Evolutionary conservation across 2,329 filamentous ascomycete genomes (phyloP).

Genomic region (Botrytis fabae): DNA sequence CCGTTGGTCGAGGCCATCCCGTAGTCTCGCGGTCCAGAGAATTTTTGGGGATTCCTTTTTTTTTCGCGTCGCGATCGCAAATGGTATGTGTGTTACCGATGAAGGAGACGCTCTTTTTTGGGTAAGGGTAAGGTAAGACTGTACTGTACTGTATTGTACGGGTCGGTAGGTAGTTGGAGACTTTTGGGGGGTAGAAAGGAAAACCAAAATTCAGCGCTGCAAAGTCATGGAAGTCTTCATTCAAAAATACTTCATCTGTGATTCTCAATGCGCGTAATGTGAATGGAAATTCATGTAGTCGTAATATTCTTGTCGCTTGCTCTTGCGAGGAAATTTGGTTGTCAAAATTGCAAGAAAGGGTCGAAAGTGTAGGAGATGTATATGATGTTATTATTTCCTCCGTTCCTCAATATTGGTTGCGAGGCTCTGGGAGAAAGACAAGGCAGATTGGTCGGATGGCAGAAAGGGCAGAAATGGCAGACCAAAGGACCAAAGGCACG

Average conservation of each 20-base stretch:
- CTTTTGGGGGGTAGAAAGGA: constrained; percentile 10
- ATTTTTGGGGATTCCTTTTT: constrained; percentile 21
- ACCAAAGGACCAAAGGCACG: constrained; percentile 7
- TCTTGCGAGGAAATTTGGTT: neutral
- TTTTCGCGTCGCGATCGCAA: constrained; percentile 32
- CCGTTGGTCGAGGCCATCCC: constrained; percentile 45
- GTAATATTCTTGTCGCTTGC: neutral
- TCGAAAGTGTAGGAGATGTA: constrained; percentile 1
- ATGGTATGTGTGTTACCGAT: constrained; percentile 22
- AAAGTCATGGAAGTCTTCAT: constrained; percentile 21
- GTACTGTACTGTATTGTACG: neutral
- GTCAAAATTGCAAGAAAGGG: neutral
- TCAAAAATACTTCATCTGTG: constrained; percentile 6
- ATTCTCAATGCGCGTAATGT: constrained; percentile 1
- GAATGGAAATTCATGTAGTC: neutral
- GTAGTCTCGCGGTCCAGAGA: constrained; percentile 24
- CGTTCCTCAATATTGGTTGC: constrained; percentile 13
- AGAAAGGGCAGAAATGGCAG: neutral
- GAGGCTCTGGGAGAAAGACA: constrained; percentile 1
- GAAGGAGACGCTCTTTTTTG: constrained; percentile 3
- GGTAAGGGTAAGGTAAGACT: constrained; percentile 5
- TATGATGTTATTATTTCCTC: constrained; percentile 9
- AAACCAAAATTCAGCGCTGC: constrained; percentile 16
- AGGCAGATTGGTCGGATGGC: neutral
- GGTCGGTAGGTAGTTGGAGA: constrained; percentile 5